Conservation (phyloP, 805 yeast genomes). For the Martiniozyma abietophila region DNA sequence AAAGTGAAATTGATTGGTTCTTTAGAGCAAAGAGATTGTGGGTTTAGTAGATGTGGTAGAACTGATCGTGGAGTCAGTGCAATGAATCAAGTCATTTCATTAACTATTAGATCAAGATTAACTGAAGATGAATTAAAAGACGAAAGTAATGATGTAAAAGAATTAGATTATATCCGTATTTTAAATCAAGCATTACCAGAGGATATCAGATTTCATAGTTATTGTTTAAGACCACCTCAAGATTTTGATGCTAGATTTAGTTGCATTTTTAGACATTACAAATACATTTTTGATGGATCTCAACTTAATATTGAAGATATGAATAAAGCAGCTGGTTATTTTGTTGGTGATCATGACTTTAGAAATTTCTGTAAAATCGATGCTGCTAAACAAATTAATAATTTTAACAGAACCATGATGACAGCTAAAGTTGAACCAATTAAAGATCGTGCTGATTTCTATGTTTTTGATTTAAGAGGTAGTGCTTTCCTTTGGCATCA, state of each 20-base stretch:
- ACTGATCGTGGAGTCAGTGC: conserved; percentile 98
- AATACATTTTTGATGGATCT: conserved; percentile 58
- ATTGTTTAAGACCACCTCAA: conserved; percentile 74
- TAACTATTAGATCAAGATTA: conserved; percentile 63
- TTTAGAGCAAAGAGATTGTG: conserved; percentile 49
- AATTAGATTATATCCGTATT: conserved; percentile 66
- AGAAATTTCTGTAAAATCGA: conserved; percentile 92
- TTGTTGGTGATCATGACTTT: conserved; percentile 78
- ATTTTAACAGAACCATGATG: conserved; percentile 57
- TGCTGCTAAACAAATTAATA: conserved; percentile 85
- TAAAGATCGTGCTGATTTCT: conserved; percentile 31
- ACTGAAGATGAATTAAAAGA: conserved; percentile 51
- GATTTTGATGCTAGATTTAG: conserved; percentile 90
- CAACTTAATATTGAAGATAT: conserved; percentile 56
- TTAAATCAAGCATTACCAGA: conserved; percentile 71
- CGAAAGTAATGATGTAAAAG: conserved; percentile 49
- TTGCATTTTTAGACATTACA: conserved; percentile 78
- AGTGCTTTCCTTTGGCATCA: conserved; percentile 97
- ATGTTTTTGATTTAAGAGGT: conserved; percentile 71
- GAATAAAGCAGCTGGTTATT: conserved; percentile 55
- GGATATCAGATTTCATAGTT: conserved; percentile 75
- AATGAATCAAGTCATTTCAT: conserved; percentile 84
- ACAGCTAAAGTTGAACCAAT: conserved; percentile 21
- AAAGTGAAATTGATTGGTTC: conserved; percentile 57
- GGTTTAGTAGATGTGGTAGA: conserved; percentile 86